These are phyloP conservation scores for Cercospora janseana DNA, from an alignment of 2,329 filamentous ascomycete species.

Conservation along the genomic window DNA sequence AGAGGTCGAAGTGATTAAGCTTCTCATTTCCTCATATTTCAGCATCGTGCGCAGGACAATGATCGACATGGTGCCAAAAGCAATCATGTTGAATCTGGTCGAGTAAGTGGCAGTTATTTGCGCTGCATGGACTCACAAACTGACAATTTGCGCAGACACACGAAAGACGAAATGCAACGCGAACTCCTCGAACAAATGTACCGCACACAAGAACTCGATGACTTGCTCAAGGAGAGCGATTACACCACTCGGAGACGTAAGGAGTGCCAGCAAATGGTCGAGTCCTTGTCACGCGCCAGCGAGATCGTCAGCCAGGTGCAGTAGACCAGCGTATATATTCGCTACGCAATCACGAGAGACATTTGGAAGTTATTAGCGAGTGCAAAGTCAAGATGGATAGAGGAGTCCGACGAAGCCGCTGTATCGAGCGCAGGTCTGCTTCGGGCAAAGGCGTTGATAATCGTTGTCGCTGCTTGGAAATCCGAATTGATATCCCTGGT, in stretches of 20 bases:
- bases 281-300: constrained; percentile 75
- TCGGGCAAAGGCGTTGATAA: neutral
- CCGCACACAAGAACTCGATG: constrained; percentile 82
- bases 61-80: constrained; percentile 99
- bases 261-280: constrained; percentile 99
- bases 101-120: constrained; percentile 61
- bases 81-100: constrained; percentile 95
- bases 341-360: neutral
- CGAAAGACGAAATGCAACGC: constrained; percentile 97
- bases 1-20: constrained; percentile 97
- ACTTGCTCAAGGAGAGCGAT: constrained; percentile 95
- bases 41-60: constrained; percentile 97
- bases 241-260: constrained; percentile 93
- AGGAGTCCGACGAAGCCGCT: neutral
- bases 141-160: constrained; percentile 61
- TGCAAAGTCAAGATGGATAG: constrained; percentile 1
- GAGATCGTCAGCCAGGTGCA: constrained; percentile 88
- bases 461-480: constrained; percentile 4
- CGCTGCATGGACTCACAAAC: constrained; percentile 5
- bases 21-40: constrained; percentile 94
- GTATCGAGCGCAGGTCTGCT: neutral
- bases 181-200: constrained; percentile 98
- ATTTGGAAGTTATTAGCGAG: constrained; percentile 4
- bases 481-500: constrained; percentile 6
- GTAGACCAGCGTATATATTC: constrained; percentile 35